Evolutionary conservation across 352 stramenopile species (phyloP).

Genomic region (Globisporangium ultimum): DNA sequence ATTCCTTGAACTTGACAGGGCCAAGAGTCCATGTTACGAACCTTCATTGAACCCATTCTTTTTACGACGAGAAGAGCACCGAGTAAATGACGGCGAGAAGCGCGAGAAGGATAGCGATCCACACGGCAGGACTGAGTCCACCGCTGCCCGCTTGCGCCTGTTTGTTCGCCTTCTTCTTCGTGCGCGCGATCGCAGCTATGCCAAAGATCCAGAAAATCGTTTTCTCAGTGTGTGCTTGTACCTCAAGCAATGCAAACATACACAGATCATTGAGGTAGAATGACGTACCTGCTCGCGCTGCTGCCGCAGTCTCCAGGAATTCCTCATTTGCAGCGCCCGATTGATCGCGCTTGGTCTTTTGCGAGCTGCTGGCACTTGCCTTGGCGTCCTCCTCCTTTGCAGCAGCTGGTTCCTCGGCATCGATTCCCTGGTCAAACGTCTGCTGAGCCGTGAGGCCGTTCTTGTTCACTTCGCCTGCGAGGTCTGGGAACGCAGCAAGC

Average conservation of each 20-base stretch:
- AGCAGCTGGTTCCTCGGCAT: slow-evolving; percentile 42
- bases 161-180: slow-evolving; percentile 65
- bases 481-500: slow-evolving; percentile 47
- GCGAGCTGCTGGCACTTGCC: slow-evolving; percentile 13
- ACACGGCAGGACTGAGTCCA: slow-evolving; percentile 27
- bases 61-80: not conserved
- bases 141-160: slow-evolving; percentile 22
- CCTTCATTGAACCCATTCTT: too few relatives aligned
- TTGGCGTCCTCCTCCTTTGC: slow-evolving; percentile 12
- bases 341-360: slow-evolving; percentile 23
- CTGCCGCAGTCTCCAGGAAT: slow-evolving; percentile 41
- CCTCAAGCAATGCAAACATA: not conserved
- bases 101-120: slow-evolving; percentile 38
- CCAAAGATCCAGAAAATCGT: too few relatives aligned
- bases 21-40: too few relatives aligned
- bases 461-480: slow-evolving; percentile 49
- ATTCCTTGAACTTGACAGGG: too few relatives aligned
- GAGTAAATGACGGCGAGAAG: slow-evolving; percentile 26
- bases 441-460: slow-evolving; percentile 58
- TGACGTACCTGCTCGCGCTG: slow-evolving; percentile 50
- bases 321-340: slow-evolving; percentile 18
- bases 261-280: slow-evolving; percentile 1
- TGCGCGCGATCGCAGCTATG: slow-evolving; percentile 61
- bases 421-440: slow-evolving; percentile 60
- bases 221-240: not conserved